Evolutionary conservation across 768 basidiomycete species (phyloP).

Genomic region (Tulasnella sp.): DNA sequence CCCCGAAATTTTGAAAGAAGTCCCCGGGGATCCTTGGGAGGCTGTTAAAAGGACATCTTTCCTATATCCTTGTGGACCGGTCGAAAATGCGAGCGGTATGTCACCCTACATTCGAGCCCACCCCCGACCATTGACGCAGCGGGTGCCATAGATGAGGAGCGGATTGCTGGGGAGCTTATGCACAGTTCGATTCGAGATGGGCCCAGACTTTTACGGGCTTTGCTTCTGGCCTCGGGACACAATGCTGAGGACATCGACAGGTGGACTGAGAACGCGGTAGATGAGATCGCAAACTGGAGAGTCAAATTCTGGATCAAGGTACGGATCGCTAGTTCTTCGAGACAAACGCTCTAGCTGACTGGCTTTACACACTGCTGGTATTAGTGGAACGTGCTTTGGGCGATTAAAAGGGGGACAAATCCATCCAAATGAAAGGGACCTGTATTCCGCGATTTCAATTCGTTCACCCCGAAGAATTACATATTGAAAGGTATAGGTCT

Average conservation of each 20-base stretch:
- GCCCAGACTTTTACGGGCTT: background rate
- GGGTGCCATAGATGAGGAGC: background rate
- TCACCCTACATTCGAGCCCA: background rate
- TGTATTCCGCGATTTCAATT: background rate
- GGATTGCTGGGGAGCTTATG: background rate
- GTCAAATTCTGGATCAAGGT: background rate
- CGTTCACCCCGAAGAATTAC: background rate
- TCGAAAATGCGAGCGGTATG: background rate
- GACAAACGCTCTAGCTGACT: background rate
- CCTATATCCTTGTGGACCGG: background rate
- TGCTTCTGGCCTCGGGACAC: background rate
- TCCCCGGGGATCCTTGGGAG: slow-evolving; percentile 5
- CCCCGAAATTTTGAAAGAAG: background rate
- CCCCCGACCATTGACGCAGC: background rate
- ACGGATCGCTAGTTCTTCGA: background rate
- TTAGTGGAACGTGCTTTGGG: background rate
- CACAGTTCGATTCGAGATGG: background rate
- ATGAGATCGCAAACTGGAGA: background rate
- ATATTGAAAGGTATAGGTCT: background rate
- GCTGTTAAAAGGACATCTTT: background rate
- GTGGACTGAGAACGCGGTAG: background rate
- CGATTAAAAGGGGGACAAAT: background rate
- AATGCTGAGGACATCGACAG: background rate
- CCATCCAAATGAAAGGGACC: background rate
- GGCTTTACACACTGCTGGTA: background rate